Conservation (phyloP, 345 rosid genomes). For the Brassica cretica region DNA sequence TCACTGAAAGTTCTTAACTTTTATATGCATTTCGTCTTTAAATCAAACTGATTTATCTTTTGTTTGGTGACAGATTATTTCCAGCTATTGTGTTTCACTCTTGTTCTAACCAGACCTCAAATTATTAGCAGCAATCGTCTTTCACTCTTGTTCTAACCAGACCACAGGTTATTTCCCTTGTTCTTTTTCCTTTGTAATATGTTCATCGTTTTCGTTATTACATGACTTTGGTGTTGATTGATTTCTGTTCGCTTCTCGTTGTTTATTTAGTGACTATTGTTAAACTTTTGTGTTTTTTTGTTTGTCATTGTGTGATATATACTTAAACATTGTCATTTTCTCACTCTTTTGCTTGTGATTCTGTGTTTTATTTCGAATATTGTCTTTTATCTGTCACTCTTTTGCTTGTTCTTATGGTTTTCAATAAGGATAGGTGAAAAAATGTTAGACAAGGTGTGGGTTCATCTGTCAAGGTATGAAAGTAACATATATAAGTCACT, state of each 20-base stretch:
- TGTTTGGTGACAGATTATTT: neutral
- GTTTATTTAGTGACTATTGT: neutral
- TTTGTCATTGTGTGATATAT: neutral
- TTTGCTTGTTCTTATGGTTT: too few species aligned
- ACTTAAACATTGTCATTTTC: neutral
- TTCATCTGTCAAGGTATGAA: neutral
- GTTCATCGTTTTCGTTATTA: neutral
- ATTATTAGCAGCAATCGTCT: neutral
- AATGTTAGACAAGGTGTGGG: too few species aligned
- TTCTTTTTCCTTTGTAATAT: neutral
- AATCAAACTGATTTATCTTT: neutral
- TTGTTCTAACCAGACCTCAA: neutral
- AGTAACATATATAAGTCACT: neutral
- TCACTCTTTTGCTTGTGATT: neutral
- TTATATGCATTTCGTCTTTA: too few species aligned
- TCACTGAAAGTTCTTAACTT: too few species aligned
- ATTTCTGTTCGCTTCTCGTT: neutral
- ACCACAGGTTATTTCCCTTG: neutral
- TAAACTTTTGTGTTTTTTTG: neutral
- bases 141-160: neutral
- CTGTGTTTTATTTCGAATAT: too few species aligned
- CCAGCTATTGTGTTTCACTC: neutral
- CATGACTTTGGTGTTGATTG: neutral
- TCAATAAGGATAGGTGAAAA: too few species aligned
- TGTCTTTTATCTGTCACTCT: too few species aligned